Base-by-base conservation (phyloP, 768 basidiomycete species). In the Fomitopsis pulvina region DNA sequence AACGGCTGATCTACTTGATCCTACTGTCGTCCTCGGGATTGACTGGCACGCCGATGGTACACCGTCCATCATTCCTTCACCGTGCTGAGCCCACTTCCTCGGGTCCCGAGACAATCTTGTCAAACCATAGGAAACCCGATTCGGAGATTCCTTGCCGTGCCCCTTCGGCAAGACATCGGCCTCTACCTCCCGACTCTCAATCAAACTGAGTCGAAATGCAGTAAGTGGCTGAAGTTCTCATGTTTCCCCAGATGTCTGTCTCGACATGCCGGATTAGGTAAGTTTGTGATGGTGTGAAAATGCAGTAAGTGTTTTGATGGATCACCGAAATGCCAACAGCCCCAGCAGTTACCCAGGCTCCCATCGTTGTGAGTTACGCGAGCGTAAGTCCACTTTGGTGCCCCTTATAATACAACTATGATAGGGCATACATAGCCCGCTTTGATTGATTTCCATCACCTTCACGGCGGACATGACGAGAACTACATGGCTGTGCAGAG, bases 221-320 rank as follows among this genome's bases (percentile, higher is more conserved):
- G 34, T 16, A 16, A 14, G 6, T 4, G 18, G 34, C 14, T 5
- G 34, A 16, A 16, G 34, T 37, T 16, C 34, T 37, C 34, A 37
- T 18, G 34, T 18, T 37, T 37, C 34, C 4, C 34, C 34, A 4
- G 34, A 16, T 32, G n/a, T 32, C 8, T 32, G 14, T 6, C 34
- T 37, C 41, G 41, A 12, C 41, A 22, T 22, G 7, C 41, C 45
- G 18, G 24, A 46, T 20, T 3, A 46, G 45, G 45, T 11, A 46
- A 18, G 20, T 37, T 6, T 37, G 10, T 46, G 45, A 46, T 46
- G 45, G 32, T 46, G 45, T 34, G 45, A 46, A 37, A 46, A 29
- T 46, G 27, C n/a, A n/a, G 22, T 16, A 20, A 45, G 43, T 45
- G 45, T 46, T 37, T 46, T 46, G 45, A 46, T 46, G 45, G 18